These are phyloP conservation scores for Neurospora sp. DNA, from an alignment of 495 filamentous ascomycete genomes.

Conservation along the genomic window DNA sequence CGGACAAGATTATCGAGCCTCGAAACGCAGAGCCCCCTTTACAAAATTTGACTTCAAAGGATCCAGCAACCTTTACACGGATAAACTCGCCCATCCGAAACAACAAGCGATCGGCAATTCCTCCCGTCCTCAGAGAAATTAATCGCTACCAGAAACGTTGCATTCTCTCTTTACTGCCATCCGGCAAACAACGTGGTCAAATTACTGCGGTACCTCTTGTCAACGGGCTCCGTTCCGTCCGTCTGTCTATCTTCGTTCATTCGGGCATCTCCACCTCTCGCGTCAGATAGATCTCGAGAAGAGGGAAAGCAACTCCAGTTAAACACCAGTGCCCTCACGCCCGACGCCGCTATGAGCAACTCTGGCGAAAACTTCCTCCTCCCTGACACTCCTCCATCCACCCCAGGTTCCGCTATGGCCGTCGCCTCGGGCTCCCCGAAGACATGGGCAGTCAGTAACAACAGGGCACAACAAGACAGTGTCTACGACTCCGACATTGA, in stretches of 20 bases:
- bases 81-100: neutral
- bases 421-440: neutral
- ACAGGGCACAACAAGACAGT: neutral
- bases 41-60: neutral
- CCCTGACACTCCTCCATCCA: neutral
- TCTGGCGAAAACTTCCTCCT: neutral
- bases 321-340: neutral
- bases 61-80: neutral
- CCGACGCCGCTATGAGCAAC: neutral
- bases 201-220: neutral
- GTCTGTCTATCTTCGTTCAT: neutral
- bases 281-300: neutral
- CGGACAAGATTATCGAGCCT: neutral
- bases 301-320: neutral
- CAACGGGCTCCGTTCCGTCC: neutral
- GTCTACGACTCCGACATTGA: neutral
- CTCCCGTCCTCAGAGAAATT: neutral
- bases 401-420: neutral
- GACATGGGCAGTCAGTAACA: neutral
- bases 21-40: neutral
- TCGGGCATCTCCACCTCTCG: neutral
- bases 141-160: neutral
- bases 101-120: neutral
- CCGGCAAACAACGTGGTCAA: neutral
- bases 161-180: neutral